A percentile compares a stretch with the other conserved stretches of the same genome.
phyloP scores from a whole-genome alignment of 805 yeast genomes.

The Sugiyamaella floridensis region DNA sequence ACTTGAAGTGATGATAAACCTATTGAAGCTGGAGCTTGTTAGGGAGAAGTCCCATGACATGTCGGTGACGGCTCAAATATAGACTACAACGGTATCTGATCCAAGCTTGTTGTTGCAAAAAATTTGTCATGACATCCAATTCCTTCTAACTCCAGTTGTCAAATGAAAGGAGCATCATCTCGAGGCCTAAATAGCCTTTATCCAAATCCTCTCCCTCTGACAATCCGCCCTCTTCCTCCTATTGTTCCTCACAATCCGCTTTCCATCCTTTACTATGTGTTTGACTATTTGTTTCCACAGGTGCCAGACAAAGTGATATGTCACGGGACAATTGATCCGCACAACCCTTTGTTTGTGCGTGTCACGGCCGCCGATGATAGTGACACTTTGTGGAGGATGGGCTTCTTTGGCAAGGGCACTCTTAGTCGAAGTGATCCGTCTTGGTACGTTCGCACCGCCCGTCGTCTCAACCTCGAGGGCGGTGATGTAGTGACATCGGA shows the following conservation, averaged over 20 bases:
- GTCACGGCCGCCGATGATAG: slow-evolving; percentile 37
- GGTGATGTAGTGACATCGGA: slow-evolving; percentile 44
- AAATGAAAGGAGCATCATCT: slow-evolving; percentile 8
- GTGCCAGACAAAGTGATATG: slow-evolving; percentile 16
- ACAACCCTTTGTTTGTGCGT: slow-evolving; percentile 27
- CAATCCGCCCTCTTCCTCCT: slow-evolving; percentile 42
- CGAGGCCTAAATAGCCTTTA: slow-evolving; percentile 28
- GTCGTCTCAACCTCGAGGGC: slow-evolving; percentile 45
- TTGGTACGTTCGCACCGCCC: slow-evolving; percentile 64
- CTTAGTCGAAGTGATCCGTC: slow-evolving; percentile 89
- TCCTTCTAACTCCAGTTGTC: not conserved
- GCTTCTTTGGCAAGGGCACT: slow-evolving; percentile 91
- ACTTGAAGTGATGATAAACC: slow-evolving; percentile 8
- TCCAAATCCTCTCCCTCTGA: slow-evolving; percentile 54
- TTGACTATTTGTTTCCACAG: slow-evolving; percentile 18
- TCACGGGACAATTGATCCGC: slow-evolving; percentile 12
- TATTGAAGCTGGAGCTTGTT: slow-evolving; percentile 10
- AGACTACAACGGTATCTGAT: slow-evolving; percentile 98
- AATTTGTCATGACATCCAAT: not conserved
- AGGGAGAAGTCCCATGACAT: slow-evolving; percentile 14
- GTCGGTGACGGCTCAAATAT: slow-evolving; percentile 38
- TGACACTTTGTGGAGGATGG: slow-evolving; percentile 65
- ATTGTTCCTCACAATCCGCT: slow-evolving; percentile 60
- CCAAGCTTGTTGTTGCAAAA: not conserved
- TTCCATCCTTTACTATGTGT: slow-evolving; percentile 48